phyloP scores from a whole-genome alignment of 371 early-diverging fungal genomes.

The Rhizopus microsporus region DNA sequence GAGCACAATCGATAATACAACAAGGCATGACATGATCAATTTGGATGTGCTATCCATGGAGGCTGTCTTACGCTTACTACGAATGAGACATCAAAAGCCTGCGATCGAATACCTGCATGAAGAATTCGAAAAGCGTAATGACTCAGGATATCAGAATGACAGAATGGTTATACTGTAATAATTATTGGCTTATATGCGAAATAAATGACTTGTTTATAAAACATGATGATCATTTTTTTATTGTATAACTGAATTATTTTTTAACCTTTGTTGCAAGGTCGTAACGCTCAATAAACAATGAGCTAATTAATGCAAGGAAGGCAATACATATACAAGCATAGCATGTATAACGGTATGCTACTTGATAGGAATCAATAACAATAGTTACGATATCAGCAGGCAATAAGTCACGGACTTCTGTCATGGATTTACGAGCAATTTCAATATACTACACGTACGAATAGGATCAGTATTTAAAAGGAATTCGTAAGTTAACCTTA shows the following conservation, averaged over 20 bases:
- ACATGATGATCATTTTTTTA: no score
- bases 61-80: conserved; percentile 41
- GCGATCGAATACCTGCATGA: conserved; percentile 36
- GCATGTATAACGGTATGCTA: conserved; percentile 39
- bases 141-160: background rate
- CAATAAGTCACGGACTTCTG: conserved; percentile 38
- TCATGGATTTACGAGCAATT: conserved; percentile 50
- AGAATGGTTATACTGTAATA: background rate
- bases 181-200: no score
- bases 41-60: conserved; percentile 38
- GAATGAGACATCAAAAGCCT: conserved; percentile 36
- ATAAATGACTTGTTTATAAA: background rate
- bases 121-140: conserved; percentile 26
- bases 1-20: conserved; percentile 16
- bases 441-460: conserved; percentile 35
- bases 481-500: conserved; percentile 10
- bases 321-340: conserved; percentile 32
- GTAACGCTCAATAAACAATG: conserved; percentile 54
- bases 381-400: conserved; percentile 37
- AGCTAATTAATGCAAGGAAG: conserved; percentile 33
- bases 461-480: background rate
- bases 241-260: background rate
- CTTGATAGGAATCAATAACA: conserved; percentile 44
- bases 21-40: conserved; percentile 7
- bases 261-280: conserved; percentile 45